These are phyloP conservation scores for Didymella arachidicola DNA, from an alignment of 2,329 filamentous ascomycete genomes.

Conservation along the genomic window DNA sequence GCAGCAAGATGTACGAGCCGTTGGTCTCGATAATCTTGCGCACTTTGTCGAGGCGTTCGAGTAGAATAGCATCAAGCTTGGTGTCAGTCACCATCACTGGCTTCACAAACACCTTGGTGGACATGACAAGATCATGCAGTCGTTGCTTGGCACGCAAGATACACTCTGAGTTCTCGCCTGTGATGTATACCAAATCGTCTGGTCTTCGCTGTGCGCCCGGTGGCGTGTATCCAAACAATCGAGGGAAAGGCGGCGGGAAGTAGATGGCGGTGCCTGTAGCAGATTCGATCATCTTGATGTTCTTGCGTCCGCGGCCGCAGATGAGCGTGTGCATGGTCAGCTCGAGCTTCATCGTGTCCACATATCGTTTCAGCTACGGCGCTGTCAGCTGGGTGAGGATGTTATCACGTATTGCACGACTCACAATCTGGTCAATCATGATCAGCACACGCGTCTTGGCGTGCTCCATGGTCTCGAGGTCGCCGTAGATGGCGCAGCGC, in stretches of 20 bases:
- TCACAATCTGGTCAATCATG: slow-evolving; percentile 93
- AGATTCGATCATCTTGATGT: slow-evolving; percentile 97
- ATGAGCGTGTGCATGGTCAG: slow-evolving; percentile 88
- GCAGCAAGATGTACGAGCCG: slow-evolving; percentile 92
- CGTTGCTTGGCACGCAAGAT: slow-evolving; percentile 91
- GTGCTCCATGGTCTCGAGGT: slow-evolving; percentile 93
- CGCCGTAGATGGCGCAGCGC: slow-evolving; percentile 92
- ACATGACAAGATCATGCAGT: slow-evolving; percentile 82
- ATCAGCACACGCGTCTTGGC: slow-evolving; percentile 96
- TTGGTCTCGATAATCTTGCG: slow-evolving; percentile 98
- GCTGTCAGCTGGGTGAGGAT: slow-evolving; percentile 45
- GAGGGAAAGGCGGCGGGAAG: slow-evolving; percentile 92
- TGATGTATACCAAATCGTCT: slow-evolving; percentile 92
- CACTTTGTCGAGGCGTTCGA: slow-evolving; percentile 92
- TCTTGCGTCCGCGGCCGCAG: slow-evolving; percentile 92
- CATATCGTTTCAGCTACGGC: slow-evolving; percentile 71
- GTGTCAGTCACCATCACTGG: slow-evolving; percentile 87
- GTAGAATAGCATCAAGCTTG: slow-evolving; percentile 93
- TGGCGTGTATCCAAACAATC: slow-evolving; percentile 88
- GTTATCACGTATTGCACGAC: slow-evolving; percentile 43
- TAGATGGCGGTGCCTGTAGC: slow-evolving; percentile 96
- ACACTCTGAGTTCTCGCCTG: slow-evolving; percentile 82
- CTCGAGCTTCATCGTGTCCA: slow-evolving; percentile 83
- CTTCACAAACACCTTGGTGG: slow-evolving; percentile 81
- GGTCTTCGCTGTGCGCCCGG: slow-evolving; percentile 81